These are phyloP conservation scores for Crithidia acanthocephali DNA, from an alignment of 208 protist species.

Conservation along the genomic window DNA sequence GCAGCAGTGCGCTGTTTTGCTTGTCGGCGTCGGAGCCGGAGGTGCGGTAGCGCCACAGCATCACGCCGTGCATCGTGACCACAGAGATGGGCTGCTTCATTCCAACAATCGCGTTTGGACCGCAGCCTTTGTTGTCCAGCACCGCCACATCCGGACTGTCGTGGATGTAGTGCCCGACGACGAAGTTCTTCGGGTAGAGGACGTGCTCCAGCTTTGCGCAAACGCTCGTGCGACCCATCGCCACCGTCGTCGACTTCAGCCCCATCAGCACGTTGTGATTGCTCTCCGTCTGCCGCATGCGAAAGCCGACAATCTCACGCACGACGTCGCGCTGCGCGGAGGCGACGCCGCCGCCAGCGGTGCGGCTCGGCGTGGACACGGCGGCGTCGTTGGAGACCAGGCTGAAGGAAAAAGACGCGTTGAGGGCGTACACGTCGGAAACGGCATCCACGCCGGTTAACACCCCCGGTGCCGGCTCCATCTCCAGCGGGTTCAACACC, in stretches of 20 bases:
- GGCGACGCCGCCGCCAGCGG: constrained; percentile 31
- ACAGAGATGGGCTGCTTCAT: constrained; percentile 76
- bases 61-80: constrained; percentile 82
- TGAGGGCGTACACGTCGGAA: constrained; percentile 75
- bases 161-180: constrained; percentile 72
- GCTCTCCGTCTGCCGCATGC: constrained; percentile 80
- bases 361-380: constrained; percentile 50
- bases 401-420: constrained; percentile 65
- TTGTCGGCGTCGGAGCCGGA: constrained; percentile 27
- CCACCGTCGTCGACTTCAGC: constrained; percentile 62
- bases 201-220: constrained; percentile 83
- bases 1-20: constrained; percentile 19
- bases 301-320: constrained; percentile 77
- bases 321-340: constrained; percentile 61
- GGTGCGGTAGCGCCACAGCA: constrained; percentile 72
- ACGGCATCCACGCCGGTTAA: constrained; percentile 69
- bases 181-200: constrained; percentile 82
- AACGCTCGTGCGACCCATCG: constrained; percentile 79
- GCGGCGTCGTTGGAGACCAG: constrained; percentile 69
- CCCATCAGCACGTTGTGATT: constrained; percentile 87
- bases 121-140: constrained; percentile 73
- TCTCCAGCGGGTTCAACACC: constrained; percentile 62
- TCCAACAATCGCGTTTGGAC: constrained; percentile 34
- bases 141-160: constrained; percentile 61
- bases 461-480: constrained; percentile 28